phyloP scores from a whole-genome alignment of 2,329 filamentous ascomycete species.

The Venturia effusa region DNA sequence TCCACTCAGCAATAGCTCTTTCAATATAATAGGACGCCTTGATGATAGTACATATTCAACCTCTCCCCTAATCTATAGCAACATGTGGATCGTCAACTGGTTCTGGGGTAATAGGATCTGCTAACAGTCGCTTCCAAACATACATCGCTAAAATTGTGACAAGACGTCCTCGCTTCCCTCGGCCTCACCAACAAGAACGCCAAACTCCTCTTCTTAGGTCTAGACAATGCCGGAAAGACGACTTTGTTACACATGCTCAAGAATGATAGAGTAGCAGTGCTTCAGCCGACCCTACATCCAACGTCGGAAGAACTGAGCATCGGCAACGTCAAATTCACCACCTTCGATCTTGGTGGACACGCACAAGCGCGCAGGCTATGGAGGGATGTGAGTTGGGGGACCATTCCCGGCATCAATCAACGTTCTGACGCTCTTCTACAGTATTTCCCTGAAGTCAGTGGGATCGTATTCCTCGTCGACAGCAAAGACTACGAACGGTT shows the following conservation, averaged over 20 bases:
- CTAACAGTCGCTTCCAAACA: background rate
- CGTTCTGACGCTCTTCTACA: conserved; percentile 9
- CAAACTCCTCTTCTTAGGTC: conserved; percentile 75
- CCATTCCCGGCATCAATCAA: background rate
- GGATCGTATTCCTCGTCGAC: conserved; percentile 93
- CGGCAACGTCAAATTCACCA: conserved; percentile 68
- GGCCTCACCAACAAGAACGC: conserved; percentile 92
- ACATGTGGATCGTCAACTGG: conserved; percentile 93
- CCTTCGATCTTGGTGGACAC: conserved; percentile 75
- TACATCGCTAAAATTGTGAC: background rate
- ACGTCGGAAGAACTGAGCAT: conserved; percentile 54
- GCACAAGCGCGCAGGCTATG: conserved; percentile 79
- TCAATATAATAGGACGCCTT: background rate
- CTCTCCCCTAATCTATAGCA: conserved; percentile 15
- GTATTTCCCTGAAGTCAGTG: conserved; percentile 91
- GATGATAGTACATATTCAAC: background rate
- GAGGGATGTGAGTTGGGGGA: conserved; percentile 50
- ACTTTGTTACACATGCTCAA: conserved; percentile 91
- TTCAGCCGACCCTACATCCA: conserved; percentile 80
- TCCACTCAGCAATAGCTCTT: background rate
- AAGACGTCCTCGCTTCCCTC: conserved; percentile 59
- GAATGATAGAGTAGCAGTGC: conserved; percentile 86
- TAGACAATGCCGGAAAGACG: conserved; percentile 92
- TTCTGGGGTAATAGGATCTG: conserved; percentile 28
- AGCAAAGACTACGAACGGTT: conserved; percentile 96